A percentile compares a stretch with the other conserved stretches of the same genome.
These are phyloP conservation scores for Aspergillus pseudonomiae DNA, from an alignment of 2,329 filamentous ascomycete species.

Conservation along the genomic window DNA sequence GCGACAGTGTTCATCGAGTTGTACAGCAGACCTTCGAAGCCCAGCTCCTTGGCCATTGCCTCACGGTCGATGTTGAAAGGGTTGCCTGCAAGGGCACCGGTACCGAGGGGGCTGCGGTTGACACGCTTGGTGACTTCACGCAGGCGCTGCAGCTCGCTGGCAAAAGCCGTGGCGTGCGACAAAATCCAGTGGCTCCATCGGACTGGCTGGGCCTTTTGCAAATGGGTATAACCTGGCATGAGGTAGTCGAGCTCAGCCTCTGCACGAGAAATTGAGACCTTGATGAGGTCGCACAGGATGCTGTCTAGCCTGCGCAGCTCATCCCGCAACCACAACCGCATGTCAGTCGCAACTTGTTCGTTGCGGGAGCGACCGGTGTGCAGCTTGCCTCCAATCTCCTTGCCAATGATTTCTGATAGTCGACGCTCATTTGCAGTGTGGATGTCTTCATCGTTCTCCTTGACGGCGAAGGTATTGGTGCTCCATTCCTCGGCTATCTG, in stretches of 20 bases:
- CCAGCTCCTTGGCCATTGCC: conserved; percentile 76
- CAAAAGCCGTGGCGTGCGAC: conserved; percentile 72
- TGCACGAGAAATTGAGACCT: conserved; percentile 69
- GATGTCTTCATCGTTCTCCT: conserved; percentile 58
- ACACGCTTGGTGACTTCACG: conserved; percentile 73
- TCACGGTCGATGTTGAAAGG: conserved; percentile 80
- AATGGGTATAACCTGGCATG: conserved; percentile 88
- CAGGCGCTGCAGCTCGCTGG: conserved; percentile 74
- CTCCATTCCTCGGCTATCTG: conserved; percentile 54
- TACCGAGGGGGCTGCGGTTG: conserved; percentile 71
- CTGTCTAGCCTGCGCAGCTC: conserved; percentile 70
- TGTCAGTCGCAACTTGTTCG: conserved; percentile 87
- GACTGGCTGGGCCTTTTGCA: conserved; percentile 81
- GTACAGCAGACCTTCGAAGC: conserved; percentile 73
- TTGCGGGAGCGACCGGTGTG: conserved; percentile 88
- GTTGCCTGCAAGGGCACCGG: conserved; percentile 79
- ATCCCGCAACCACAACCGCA: conserved; percentile 85
- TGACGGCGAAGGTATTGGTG: conserved; percentile 39
- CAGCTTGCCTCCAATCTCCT: conserved; percentile 81
- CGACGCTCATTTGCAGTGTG: conserved; percentile 74
- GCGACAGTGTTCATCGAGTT: conserved; percentile 78
- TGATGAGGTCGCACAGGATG: conserved; percentile 69
- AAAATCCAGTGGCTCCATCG: conserved; percentile 83
- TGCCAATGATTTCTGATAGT: conserved; percentile 82
- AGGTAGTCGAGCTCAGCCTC: conserved; percentile 74